Base-by-base conservation (phyloP, 2,329 filamentous ascomycete genomes). In the Zymoseptoria passerinii region DNA sequence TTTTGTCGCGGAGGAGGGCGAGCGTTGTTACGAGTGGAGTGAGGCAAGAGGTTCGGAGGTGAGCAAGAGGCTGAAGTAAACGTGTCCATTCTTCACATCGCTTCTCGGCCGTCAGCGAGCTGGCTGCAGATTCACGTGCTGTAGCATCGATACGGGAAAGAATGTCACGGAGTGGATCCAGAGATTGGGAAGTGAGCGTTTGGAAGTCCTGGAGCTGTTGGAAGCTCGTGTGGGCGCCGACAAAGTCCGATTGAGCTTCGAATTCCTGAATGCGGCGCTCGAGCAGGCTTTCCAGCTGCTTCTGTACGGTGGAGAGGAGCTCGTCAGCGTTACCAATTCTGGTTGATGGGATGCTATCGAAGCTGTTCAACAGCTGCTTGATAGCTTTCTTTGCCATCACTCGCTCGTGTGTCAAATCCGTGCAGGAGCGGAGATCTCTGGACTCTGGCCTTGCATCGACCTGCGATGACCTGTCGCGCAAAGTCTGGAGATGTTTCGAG, bases 241-340 rank as follows among this genome's bases (percentile, higher is more conserved):
- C 84, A 67, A 91, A 96, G 70, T 95, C 90, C 0, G 88, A 88
- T 61, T 88, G 84, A 23, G 87, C 84, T 65, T 89, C 85, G 57
- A 89, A 91, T 70, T 90, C 87, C 0, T 85, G 80, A 64, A 88
- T 88, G 16, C 89, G 89, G 18, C 87, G 86, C 63, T 87, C 85
- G 28, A 92, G 81, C 86, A 92, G 48, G 9, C 18, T 20, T 27
- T 65, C 52, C 1, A 67, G 16, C 20, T 57, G 55, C 29, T 28
- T 18, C 58, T 58, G 60, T n/a, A 27, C 50, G n/a, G 50, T 28
- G 50, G 50, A 52, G 28, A 52, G 19, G 16, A n/a, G 18, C 50
- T 52, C 50, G 23, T 16, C 50, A 27, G 3, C 8, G 50, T 40
- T 40, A 40, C 35, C 35, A 40, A 40, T 4, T 16, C 4, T 5